Evolutionary conservation across 208 protist genomes (phyloP), one percentile per base, ranked within the genome.

Genomic region (Herpetomonas muscarum): DNA sequence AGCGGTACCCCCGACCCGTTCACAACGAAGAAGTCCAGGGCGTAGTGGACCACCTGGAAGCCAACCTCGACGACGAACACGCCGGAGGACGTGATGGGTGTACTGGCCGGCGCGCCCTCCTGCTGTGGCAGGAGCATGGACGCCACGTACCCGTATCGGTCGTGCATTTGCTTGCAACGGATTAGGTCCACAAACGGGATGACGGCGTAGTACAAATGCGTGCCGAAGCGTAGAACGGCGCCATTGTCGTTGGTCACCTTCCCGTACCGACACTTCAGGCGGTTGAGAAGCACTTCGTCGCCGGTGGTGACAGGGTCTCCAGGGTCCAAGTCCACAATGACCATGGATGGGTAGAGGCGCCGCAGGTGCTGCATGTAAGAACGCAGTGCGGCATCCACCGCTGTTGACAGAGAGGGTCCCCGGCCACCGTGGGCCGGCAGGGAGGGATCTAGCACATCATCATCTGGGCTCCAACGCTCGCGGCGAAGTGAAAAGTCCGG

Each of bases 11-110:
- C 58, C 42, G 64, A 59, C 42, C 85, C 85, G 47, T 79, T 85
- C 41, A 91, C 78, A 44, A 90, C 76, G 29, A 91, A 92, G 48
- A 90, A 85, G 50, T 95, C 89, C 5, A 95, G 68, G 4, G 89
- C 85, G 63, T 90, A 95, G 69, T 93, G 72, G 41, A 76, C 81
- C 56, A 93, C 85, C 61, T 95, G 85, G 53, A 93, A 81, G 25
- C 89, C 89, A 19, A 95, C 69, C 70, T 93, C 85, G 15, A 93
- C 64, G 25, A 95, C 76, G 44, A 92, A 79, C 15, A 92, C 61
- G 2, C 89, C 89, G 26, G 69, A 66, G 9, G 66, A 64, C 6
- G 64, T 70, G 49, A 91, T 74, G 28, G 79, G 77, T 5, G 60
- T 47, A 15, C 44, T 51, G 37, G 56, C 13, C 1, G 48, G 21